Conservation (phyloP, 306 rosid genomes). For the Prunus dulcis region DNA sequence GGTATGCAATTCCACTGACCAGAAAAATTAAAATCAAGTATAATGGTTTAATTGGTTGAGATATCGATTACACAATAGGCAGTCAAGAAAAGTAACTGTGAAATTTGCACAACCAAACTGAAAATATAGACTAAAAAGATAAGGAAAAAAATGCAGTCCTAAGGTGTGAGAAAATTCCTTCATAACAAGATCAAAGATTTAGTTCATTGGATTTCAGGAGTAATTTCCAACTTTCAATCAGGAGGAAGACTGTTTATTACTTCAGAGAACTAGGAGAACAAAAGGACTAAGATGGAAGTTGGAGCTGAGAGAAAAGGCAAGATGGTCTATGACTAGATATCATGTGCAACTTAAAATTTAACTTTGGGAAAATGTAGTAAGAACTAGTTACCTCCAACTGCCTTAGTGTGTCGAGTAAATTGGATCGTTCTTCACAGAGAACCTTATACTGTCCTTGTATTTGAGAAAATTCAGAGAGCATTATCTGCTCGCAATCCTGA, state of each 20-base stretch:
- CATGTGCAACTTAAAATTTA: background rate
- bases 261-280: background rate
- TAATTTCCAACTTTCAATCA: background rate
- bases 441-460: constrained; percentile 62
- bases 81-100: background rate
- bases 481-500: constrained; percentile 84
- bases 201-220: background rate
- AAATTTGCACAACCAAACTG: background rate
- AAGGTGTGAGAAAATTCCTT: background rate
- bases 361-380: background rate
- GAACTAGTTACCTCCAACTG: constrained; percentile 72
- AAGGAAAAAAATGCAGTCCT: background rate
- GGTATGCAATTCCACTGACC: background rate
- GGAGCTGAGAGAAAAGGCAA: background rate
- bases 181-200: background rate
- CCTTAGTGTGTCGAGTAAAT: constrained; percentile 73
- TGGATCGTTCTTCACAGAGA: constrained; percentile 66
- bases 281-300: background rate
- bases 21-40: background rate
- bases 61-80: background rate
- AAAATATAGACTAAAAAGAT: background rate
- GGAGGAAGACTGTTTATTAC: background rate
- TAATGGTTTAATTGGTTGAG: background rate
- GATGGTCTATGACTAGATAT: background rate
- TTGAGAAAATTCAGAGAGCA: constrained; percentile 77